Base-by-base conservation (phyloP, 2,329 filamentous ascomycete species). In the Hypoxylon sp. region DNA sequence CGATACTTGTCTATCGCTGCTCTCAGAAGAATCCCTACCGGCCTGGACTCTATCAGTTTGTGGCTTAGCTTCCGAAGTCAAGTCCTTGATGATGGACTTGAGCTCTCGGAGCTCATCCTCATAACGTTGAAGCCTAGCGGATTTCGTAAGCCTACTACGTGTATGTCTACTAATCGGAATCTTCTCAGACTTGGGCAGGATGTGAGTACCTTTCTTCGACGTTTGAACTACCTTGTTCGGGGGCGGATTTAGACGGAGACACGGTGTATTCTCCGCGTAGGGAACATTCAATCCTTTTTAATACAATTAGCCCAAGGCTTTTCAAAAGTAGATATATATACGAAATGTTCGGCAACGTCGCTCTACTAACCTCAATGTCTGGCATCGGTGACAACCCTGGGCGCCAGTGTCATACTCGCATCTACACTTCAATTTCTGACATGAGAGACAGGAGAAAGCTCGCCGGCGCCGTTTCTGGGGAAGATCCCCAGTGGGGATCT, bases 371-470 rank as follows among this genome's bases (percentile, higher is more conserved):
- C 75, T 76, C 54, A 77, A 63, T 24, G 75, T 77, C 47, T 76
- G 75, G 44, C 75, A 77, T 2, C 75, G 74, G 48, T 75, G 75
- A 53, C 75, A 77, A 10, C 74, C 75, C 39, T 62, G 71, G 1
- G 74, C 63, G 3, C 73, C 74, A 5, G 70, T 55, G n/a, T 76
- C 75, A 29, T 76, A 77, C 50, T 76, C 75, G 67, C 75, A 77
- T 61, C 75, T 69, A 47, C 75, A 76, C 57, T 76, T 76, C 42
- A 77, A 39, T 35, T 74, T 74, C 55, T 77, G 75, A 26, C 75
- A 77, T 2, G 75, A 77, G 1, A 76, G 59, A 26, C 75, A 76
- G 9, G 75, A 77, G 65, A 77, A 77, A 11, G 75, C 75, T 37
- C 74, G 71, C 5, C 75, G 70, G 2, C 75, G 74, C 24, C 74